Evolutionary conservation across 257 asterid genomes (phyloP).

Genomic region (Marsdenia floribunda): DNA sequence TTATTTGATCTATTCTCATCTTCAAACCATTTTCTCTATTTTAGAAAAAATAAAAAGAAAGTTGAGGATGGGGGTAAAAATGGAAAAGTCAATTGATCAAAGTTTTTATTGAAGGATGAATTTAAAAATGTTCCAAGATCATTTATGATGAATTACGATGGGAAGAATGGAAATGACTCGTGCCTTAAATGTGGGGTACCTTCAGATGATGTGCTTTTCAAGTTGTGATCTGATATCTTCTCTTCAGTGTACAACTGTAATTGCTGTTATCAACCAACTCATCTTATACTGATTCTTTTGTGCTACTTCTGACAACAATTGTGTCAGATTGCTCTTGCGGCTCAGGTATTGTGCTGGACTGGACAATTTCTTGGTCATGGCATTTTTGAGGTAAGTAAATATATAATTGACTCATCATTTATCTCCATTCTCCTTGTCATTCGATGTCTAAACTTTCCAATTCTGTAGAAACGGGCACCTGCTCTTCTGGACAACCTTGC

Average conservation of each 20-base stretch:
- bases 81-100: background rate
- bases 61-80: background rate
- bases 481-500: slow-evolving; percentile 91
- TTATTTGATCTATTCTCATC: background rate
- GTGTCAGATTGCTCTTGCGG: slow-evolving; percentile 68
- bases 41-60: background rate
- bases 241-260: background rate
- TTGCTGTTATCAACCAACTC: background rate
- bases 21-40: too few species aligned
- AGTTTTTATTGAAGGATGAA: background rate
- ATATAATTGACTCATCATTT: background rate
- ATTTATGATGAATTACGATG: background rate
- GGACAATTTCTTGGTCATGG: slow-evolving; percentile 94
- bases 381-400: slow-evolving; percentile 67
- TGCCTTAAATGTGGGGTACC: background rate
- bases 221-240: background rate
- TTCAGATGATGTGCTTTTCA: background rate
- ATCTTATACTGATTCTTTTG: slow-evolving; percentile 6
- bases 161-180: background rate
- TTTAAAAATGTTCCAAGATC: background rate
- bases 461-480: slow-evolving; percentile 88
- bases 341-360: slow-evolving; percentile 93
- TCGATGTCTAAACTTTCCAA: slow-evolving; percentile 4
- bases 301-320: slow-evolving; percentile 16
- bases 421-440: background rate